These are phyloP conservation scores for Castanopsis chinensis DNA, from an alignment of 306 rosid species.

Conservation along the genomic window DNA sequence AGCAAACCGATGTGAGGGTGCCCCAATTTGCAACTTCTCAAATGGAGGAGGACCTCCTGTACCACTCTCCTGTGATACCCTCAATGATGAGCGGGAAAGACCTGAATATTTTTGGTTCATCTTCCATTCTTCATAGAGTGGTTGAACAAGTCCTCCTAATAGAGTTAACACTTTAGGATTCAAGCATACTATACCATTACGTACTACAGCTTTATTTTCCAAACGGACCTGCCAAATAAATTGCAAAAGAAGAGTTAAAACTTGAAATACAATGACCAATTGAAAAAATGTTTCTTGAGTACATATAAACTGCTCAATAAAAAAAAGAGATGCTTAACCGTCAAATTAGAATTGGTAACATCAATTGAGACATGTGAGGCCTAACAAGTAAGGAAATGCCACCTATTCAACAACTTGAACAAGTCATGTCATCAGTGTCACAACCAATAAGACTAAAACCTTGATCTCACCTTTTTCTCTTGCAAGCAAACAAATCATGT, in stretches of 20 bases:
- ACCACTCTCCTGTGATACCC: slow-evolving; percentile 53
- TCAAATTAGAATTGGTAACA: background rate
- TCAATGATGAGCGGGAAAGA: slow-evolving; percentile 61
- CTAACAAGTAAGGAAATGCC: background rate
- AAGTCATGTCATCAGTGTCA: background rate
- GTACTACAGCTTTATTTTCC: slow-evolving; percentile 64
- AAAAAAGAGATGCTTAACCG: background rate
- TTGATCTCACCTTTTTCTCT: background rate
- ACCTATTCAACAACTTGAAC: background rate
- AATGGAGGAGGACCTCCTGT: slow-evolving; percentile 83
- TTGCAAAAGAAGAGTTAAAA: slow-evolving; percentile 16
- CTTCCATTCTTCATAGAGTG: slow-evolving; percentile 92
- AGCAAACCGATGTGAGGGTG: slow-evolving; percentile 35
- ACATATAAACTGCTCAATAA: background rate
- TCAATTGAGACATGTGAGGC: background rate
- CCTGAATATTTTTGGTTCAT: slow-evolving; percentile 84
- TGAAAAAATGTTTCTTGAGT: background rate
- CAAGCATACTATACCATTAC: slow-evolving; percentile 67
- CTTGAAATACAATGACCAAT: background rate
- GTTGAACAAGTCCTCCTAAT: slow-evolving; percentile 79
- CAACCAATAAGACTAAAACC: background rate
- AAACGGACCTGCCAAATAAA: slow-evolving; percentile 65
- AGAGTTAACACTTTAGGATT: slow-evolving; percentile 60
- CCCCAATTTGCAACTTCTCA: slow-evolving; percentile 87
- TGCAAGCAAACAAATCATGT: background rate